These are phyloP conservation scores for Volvox reticuliferus DNA, from an alignment of 139 green algal species.

Conservation along the genomic window DNA sequence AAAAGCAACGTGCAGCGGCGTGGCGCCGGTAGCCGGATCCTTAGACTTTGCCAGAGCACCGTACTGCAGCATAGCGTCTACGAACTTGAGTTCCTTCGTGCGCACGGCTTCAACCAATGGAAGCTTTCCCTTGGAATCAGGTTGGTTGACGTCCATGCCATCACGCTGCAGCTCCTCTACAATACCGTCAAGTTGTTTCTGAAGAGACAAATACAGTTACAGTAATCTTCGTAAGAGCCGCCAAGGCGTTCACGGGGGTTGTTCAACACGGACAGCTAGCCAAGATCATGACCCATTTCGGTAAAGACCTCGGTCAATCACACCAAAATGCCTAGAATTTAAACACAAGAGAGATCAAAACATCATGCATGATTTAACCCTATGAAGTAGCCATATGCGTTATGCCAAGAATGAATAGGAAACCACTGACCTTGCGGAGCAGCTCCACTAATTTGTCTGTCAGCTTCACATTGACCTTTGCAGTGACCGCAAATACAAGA, in stretches of 20 bases:
- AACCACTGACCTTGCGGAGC: constrained; percentile 30
- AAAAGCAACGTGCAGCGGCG: constrained; percentile 50
- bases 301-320: no score
- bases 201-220: neutral
- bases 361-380: no score
- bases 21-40: constrained; percentile 48
- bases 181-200: constrained; percentile 49
- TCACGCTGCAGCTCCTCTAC: constrained; percentile 43
- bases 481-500: neutral
- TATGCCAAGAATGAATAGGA: neutral
- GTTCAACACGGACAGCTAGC: no score
- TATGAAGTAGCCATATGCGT: no score
- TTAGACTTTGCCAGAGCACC: constrained; percentile 42
- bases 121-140: constrained; percentile 48
- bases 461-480: constrained; percentile 24
- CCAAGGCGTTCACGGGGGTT: no score
- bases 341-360: no score
- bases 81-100: constrained; percentile 52
- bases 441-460: constrained; percentile 49
- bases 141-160: constrained; percentile 59
- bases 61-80: constrained; percentile 63
- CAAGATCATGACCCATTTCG: no score
- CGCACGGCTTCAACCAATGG: constrained; percentile 57
- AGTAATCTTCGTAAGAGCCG: no score
- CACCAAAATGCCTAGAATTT: no score